Conservation (phyloP, 2,329 filamentous ascomycete genomes). For the Aspergillus carbonarius region DNA sequence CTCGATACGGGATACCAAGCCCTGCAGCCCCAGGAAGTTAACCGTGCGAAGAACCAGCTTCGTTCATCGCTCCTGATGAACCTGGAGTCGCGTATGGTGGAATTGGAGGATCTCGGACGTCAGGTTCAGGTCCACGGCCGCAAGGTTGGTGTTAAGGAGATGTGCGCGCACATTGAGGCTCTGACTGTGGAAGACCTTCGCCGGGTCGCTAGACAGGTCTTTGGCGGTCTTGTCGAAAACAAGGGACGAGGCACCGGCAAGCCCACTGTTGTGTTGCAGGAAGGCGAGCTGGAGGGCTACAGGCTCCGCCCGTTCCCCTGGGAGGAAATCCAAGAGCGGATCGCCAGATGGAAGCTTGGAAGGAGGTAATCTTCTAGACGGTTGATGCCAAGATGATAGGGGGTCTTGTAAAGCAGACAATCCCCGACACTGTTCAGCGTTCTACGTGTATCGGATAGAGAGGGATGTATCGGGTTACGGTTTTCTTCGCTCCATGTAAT, state of each 20-base stretch:
- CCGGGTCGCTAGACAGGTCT: conserved; percentile 74
- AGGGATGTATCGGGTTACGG: not conserved
- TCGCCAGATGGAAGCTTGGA: conserved; percentile 80
- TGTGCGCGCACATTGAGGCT: conserved; percentile 82
- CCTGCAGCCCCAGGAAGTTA: conserved; percentile 74
- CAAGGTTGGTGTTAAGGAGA: conserved; percentile 88
- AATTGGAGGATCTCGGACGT: conserved; percentile 89
- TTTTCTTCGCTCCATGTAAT: conserved; percentile 22
- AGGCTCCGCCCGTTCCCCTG: conserved; percentile 70
- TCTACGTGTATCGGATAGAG: conserved; percentile 1
- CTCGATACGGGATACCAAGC: conserved; percentile 71
- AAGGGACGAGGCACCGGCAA: conserved; percentile 75
- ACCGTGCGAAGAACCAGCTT: conserved; percentile 94
- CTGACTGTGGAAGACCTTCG: conserved; percentile 78
- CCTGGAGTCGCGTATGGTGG: conserved; percentile 93
- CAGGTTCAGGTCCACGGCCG: conserved; percentile 96
- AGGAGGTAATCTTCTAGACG: conserved; percentile 49
- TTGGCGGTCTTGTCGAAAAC: conserved; percentile 75
- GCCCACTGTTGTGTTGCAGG: conserved; percentile 92
- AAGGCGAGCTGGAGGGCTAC: conserved; percentile 73
- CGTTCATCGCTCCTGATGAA: conserved; percentile 92
- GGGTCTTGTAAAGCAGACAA: not conserved
- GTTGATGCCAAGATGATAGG: not conserved
- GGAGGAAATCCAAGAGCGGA: conserved; percentile 86
- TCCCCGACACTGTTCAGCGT: not conserved